phyloP scores from a whole-genome alignment of 139 green algal species.

The Helicosporidium sp. region DNA sequence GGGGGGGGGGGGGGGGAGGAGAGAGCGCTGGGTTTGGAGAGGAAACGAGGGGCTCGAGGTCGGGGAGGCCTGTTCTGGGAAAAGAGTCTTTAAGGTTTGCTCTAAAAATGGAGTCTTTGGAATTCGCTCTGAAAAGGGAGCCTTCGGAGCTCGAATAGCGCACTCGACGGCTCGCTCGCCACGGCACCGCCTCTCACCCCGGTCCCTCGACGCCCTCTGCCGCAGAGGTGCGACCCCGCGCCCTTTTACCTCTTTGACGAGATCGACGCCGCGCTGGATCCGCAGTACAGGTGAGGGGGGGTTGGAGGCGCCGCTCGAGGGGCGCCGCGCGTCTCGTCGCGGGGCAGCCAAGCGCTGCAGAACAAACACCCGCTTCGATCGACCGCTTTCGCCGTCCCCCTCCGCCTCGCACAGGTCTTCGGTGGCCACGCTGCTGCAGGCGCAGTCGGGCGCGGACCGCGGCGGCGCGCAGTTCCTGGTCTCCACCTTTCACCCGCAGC shows the following conservation, averaged over 20 bases:
- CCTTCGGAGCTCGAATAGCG: background rate
- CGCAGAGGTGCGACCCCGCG: constrained; percentile 82
- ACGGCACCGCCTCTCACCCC: background rate
- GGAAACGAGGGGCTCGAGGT: too few relatives aligned
- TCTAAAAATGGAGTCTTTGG: too few relatives aligned
- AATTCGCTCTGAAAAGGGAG: too few relatives aligned
- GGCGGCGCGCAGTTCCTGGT: constrained; percentile 88
- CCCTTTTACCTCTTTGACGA: constrained; percentile 99
- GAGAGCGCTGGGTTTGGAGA: too few relatives aligned
- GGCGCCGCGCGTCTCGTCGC: too few relatives aligned
- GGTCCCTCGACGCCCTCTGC: too few relatives aligned
- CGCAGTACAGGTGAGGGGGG: constrained; percentile 68
- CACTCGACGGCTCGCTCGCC: background rate
- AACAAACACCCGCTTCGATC: too few relatives aligned
- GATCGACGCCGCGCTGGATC: constrained; percentile 94
- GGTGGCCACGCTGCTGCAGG: constrained; percentile 64
- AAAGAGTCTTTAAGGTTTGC: too few relatives aligned
- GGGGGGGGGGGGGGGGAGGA: constrained; percentile 43
- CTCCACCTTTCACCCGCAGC: constrained; percentile 93
- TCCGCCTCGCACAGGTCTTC: constrained; percentile 30
- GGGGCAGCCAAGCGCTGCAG: too few relatives aligned
- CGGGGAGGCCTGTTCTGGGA: too few relatives aligned
- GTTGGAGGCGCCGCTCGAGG: too few relatives aligned
- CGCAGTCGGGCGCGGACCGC: constrained; percentile 39
- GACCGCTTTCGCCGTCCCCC: too few relatives aligned